phyloP scores from a whole-genome alignment of 768 basidiomycete species.

The Melanogaster broomeanus region DNA sequence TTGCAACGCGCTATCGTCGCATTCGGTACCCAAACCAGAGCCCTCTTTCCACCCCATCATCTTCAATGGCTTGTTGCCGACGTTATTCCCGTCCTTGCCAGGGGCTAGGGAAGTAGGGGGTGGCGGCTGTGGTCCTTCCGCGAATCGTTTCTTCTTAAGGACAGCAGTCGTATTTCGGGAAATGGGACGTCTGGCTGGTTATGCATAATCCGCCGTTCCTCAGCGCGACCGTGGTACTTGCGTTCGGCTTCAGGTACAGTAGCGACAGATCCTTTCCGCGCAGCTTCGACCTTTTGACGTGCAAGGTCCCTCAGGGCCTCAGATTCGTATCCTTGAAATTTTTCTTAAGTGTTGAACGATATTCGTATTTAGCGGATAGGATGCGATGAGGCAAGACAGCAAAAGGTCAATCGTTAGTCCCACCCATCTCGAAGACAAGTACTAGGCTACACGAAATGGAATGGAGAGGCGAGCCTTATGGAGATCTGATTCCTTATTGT shows the following conservation, averaged over 20 bases:
- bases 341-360: constrained; percentile 57
- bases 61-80: constrained; percentile 90
- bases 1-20: constrained; percentile 42
- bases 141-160: constrained; percentile 42
- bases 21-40: constrained; percentile 77
- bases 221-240: constrained; percentile 94
- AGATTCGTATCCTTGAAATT: constrained; percentile 77
- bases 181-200: constrained; percentile 88
- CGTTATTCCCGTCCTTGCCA: constrained; percentile 79
- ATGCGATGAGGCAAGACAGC: constrained; percentile 7
- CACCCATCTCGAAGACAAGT: constrained; percentile 20
- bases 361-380: constrained; percentile 5
- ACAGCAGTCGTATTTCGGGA: constrained; percentile 45
- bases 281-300: constrained; percentile 58
- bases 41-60: constrained; percentile 99
- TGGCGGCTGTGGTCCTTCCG: constrained; percentile 61
- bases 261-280: constrained; percentile 36
- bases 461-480: constrained; percentile 79
- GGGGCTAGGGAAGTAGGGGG: constrained; percentile 67
- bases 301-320: constrained; percentile 78
- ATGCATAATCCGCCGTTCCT: constrained; percentile 86
- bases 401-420: constrained; percentile 34
- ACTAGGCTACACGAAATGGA: constrained; percentile 26
- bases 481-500: constrained; percentile 91
- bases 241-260: constrained; percentile 44